A percentile compares a stretch with the other conserved stretches of the same genome.
These are phyloP conservation scores for Lactarius deliciosus DNA, from an alignment of 768 basidiomycete genomes.

Conservation along the genomic window DNA sequence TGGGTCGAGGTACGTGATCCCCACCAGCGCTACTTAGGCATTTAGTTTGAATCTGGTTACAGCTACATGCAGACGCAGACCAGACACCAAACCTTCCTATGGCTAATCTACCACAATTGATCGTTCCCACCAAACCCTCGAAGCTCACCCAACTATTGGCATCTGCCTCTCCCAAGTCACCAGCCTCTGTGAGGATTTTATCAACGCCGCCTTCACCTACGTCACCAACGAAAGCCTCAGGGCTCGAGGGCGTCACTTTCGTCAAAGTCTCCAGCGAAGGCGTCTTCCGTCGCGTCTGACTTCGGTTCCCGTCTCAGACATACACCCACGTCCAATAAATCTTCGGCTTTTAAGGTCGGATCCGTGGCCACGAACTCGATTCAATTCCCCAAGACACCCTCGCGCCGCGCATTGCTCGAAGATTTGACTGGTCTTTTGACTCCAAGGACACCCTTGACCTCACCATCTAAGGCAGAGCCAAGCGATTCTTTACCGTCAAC, in stretches of 20 bases:
- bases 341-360: slow-evolving; percentile 28
- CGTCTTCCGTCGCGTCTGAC: slow-evolving; percentile 33
- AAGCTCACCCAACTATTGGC: slow-evolving; percentile 69
- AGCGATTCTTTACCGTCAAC: slow-evolving; percentile 54
- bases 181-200: slow-evolving; percentile 36
- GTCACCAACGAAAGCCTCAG: slow-evolving; percentile 36
- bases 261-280: slow-evolving; percentile 39
- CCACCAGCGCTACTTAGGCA: background rate
- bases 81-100: slow-evolving; percentile 60
- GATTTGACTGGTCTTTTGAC: slow-evolving; percentile 41
- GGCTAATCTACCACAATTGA: slow-evolving; percentile 63
- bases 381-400: slow-evolving; percentile 64
- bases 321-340: slow-evolving; percentile 37
- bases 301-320: slow-evolving; percentile 53
- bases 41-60: slow-evolving; percentile 20
- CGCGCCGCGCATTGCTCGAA: slow-evolving; percentile 40
- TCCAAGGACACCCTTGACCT: slow-evolving; percentile 37
- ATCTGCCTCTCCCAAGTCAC: slow-evolving; percentile 67
- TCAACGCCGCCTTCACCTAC: slow-evolving; percentile 36
- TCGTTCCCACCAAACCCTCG: slow-evolving; percentile 54
- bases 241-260: slow-evolving; percentile 36
- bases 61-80: slow-evolving; percentile 51
- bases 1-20: slow-evolving; percentile 59
- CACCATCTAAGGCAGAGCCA: slow-evolving; percentile 30
- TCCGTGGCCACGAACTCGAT: slow-evolving; percentile 50